Evolutionary conservation across 441 rosid genomes (phyloP).

Genomic region (Eutrema salsugineum): DNA sequence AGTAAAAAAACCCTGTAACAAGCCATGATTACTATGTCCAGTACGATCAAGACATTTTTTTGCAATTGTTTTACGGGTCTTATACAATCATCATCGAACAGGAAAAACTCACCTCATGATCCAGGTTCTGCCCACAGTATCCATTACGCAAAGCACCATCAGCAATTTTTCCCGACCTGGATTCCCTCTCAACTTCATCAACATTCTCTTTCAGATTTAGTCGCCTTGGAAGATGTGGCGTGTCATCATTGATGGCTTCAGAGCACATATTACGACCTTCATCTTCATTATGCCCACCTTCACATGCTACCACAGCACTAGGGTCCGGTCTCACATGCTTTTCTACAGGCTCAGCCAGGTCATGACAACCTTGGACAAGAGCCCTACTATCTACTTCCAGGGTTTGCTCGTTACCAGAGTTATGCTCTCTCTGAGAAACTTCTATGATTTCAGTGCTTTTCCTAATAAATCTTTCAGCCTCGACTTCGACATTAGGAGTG

Average conservation of each 20-base stretch:
- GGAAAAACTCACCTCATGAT: constrained; percentile 49
- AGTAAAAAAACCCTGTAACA: constrained; percentile 47
- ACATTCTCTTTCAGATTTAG: constrained; percentile 29
- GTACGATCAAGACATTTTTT: constrained; percentile 23
- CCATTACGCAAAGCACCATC: constrained; percentile 27
- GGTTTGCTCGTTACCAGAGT: constrained; percentile 10
- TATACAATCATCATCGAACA: constrained; percentile 32
- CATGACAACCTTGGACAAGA: constrained; percentile 20
- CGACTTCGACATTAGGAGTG: constrained; percentile 27
- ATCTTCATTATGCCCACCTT: constrained; percentile 14
- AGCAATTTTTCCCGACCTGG: constrained; percentile 36
- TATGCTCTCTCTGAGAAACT: not conserved
- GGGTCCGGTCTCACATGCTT: constrained; percentile 32
- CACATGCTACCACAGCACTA: constrained; percentile 22
- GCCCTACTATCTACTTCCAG: constrained; percentile 24
- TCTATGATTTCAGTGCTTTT: not conserved
- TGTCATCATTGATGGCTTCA: constrained; percentile 23
- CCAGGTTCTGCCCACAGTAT: constrained; percentile 31
- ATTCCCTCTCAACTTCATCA: constrained; percentile 38
- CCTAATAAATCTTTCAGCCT: constrained; percentile 20
- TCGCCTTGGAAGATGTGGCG: constrained; percentile 26
- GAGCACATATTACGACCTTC: constrained; percentile 26
- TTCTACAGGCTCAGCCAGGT: constrained; percentile 26
- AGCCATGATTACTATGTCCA: constrained; percentile 43
- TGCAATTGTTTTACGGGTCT: constrained; percentile 17